Evolutionary conservation across 108 stramenopile species (phyloP).

Genomic region (Cyclotella kingstonii): DNA sequence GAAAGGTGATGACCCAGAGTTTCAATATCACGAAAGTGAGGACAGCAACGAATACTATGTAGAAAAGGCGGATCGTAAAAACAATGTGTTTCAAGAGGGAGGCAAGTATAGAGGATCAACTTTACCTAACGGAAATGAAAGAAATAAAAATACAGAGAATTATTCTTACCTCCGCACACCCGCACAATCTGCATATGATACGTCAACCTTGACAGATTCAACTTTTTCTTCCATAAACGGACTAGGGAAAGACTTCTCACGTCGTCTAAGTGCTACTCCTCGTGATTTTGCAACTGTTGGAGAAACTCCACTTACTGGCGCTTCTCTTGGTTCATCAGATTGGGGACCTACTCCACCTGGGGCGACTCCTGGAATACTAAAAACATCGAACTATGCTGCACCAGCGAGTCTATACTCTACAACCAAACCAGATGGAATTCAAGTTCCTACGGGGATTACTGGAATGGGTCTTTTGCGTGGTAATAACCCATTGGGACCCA

Average conservation of each 20-base stretch:
- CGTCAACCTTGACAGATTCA: neutral
- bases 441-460: slow-evolving; percentile 8
- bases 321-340: slow-evolving; percentile 17
- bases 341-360: neutral
- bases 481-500: slow-evolving; percentile 34
- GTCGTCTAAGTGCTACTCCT: slow-evolving; percentile 6
- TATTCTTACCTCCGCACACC: neutral
- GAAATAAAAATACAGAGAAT: neutral
- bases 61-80: too few species aligned
- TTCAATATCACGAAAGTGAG: too few species aligned
- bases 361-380: slow-evolving; percentile 8
- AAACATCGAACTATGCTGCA: slow-evolving; percentile 14
- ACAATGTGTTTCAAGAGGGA: too few species aligned
- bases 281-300: slow-evolving; percentile 19
- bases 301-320: slow-evolving; percentile 25
- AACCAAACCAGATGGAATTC: too few species aligned
- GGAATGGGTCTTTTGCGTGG: slow-evolving; percentile 35
- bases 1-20: too few species aligned
- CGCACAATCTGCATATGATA: slow-evolving; percentile 5
- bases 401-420: too few species aligned
- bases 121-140: too few species aligned
- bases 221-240: neutral
- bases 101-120: too few species aligned
- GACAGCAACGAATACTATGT: too few species aligned
- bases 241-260: slow-evolving; percentile 14